A percentile compares a stretch with the other conserved stretches of the same genome.
Evolutionary conservation across 805 yeast species (phyloP).

Genomic region (Candida vaughaniae): DNA sequence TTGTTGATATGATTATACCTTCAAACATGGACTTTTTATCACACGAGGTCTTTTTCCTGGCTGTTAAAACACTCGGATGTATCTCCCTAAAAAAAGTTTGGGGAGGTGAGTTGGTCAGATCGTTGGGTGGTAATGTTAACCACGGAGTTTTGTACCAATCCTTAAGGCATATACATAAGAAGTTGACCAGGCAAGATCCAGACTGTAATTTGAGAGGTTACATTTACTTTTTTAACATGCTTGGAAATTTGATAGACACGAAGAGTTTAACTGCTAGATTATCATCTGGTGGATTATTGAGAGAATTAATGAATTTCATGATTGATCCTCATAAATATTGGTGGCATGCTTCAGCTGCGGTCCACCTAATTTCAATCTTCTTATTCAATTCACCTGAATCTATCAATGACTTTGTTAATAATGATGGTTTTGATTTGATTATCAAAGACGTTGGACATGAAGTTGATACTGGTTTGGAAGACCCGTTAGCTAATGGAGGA

Average conservation of each 20-base stretch:
- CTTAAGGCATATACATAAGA: slow-evolving; percentile 59
- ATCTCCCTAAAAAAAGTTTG: slow-evolving; percentile 66
- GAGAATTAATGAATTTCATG: slow-evolving; percentile 62
- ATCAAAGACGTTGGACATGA: slow-evolving; percentile 63
- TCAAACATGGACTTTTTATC: slow-evolving; percentile 52
- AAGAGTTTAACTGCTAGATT: slow-evolving; percentile 55
- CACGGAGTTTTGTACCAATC: slow-evolving; percentile 81
- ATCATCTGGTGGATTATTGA: slow-evolving; percentile 73
- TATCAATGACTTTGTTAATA: slow-evolving; percentile 61
- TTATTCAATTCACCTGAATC: slow-evolving; percentile 47
- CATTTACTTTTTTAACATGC: slow-evolving; percentile 55
- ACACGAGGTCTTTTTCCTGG: slow-evolving; percentile 52
- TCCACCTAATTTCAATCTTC: slow-evolving; percentile 53
- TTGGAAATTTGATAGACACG: slow-evolving; percentile 60
- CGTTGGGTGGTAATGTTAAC: slow-evolving; percentile 80
- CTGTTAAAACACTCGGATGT: slow-evolving; percentile 66
- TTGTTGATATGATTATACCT: slow-evolving; percentile 72
- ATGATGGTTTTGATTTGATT: slow-evolving; percentile 63
- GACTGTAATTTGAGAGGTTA: slow-evolving; percentile 42
- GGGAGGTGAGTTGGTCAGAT: slow-evolving; percentile 74
- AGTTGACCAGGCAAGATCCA: slow-evolving; percentile 40
- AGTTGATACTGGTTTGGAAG: slow-evolving; percentile 58
- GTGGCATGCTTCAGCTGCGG: slow-evolving; percentile 61
- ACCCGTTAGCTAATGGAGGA: slow-evolving; percentile 58
- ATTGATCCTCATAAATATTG: slow-evolving; percentile 49